Evolutionary conservation across 139 green algal species (phyloP).

Genomic region (Astrephomene gubernaculifera): DNA sequence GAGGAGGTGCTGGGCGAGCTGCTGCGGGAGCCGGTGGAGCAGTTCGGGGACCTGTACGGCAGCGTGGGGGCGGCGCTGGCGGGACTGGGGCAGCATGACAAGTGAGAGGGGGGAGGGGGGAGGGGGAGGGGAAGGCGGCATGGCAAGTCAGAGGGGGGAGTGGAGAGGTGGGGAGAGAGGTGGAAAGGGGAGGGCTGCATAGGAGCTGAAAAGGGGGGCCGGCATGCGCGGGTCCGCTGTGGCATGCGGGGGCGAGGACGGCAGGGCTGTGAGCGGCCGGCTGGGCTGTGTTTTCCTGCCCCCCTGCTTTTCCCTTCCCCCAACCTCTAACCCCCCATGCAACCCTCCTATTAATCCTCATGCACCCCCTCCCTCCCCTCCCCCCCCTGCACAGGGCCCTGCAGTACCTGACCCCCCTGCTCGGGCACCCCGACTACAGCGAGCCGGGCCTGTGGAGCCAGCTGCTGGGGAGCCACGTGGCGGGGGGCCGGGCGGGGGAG

Average conservation of each 20-base stretch:
- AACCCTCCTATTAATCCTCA: too few species aligned
- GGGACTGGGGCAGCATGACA: constrained; percentile 51
- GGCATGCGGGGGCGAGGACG: too few species aligned
- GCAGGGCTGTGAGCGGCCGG: background rate
- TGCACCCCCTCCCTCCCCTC: too few species aligned
- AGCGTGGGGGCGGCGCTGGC: constrained; percentile 66
- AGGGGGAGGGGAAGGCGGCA: constrained; percentile 18
- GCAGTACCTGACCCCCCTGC: constrained; percentile 32
- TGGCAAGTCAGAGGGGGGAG: constrained; percentile 41
- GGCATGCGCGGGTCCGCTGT: too few species aligned
- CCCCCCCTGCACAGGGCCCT: background rate
- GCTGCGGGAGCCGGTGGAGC: constrained; percentile 59
- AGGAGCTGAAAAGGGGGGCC: too few species aligned
- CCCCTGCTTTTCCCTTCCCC: background rate
- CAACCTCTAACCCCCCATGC: background rate
- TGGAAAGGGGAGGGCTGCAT: background rate
- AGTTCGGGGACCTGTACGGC: constrained; percentile 77
- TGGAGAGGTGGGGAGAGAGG: background rate
- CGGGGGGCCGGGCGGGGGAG: constrained; percentile 19
- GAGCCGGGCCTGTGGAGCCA: constrained; percentile 63
- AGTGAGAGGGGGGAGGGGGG: constrained; percentile 26
- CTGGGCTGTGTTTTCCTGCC: background rate
- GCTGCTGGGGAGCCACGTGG: constrained; percentile 66
- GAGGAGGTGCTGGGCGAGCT: constrained; percentile 52
- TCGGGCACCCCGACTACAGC: constrained; percentile 53